Evolutionary conservation across 2,329 filamentous ascomycete species (phyloP), one percentile per base, ranked within the genome.

Genomic region (Falciphora oryzae): DNA sequence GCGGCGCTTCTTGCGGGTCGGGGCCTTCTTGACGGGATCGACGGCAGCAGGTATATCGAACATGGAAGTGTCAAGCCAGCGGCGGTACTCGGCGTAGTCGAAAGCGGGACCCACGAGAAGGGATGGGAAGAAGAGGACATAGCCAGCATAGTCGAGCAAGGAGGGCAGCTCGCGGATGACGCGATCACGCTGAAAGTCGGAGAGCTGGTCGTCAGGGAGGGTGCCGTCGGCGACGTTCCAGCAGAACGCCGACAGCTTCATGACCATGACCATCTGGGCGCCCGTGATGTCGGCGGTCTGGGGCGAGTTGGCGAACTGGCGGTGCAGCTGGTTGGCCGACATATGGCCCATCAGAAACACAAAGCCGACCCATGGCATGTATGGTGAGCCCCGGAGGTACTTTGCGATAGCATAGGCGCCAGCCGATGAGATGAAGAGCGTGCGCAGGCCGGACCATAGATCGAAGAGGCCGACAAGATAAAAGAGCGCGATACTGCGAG

Each of bases 291-390:
- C 95, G 66, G 97, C 82, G 56, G 85, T 82, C 0, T 91, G 85
- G 67, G 86, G 83, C 7, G 32, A 31, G 70, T 90, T 82, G 56
- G 84, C 79, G 56, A 88, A 85, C 76, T 96, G 92, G 56, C 96
- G 90, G 65, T 86, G 80, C 67, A 99, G 89, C 75, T 99, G 95
- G 75, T 87, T 96, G 71, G 94, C 75, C 59, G 93, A 94, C 89
- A 98, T 91, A 78, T 99, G 94, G 64, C 89, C 89, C 94, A 99
- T 98, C 65, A 97, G 80, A 73, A 96, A 97, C 62, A 92, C 81
- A 76, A 99, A 99, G 66, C 88, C 93, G 62, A 97, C 83, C 95
- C 95, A 99, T 79, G 95, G 95, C 95, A 99, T 99, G 74, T 94
- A 91, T 0, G 92, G 92, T 27, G 92, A 93, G 50, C 75, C 76